Percentiles rank a stretch among this genome's conserved stretches.
These are phyloP conservation scores for Lactarius trivialis DNA, from an alignment of 768 basidiomycete genomes.

Conservation along the genomic window DNA sequence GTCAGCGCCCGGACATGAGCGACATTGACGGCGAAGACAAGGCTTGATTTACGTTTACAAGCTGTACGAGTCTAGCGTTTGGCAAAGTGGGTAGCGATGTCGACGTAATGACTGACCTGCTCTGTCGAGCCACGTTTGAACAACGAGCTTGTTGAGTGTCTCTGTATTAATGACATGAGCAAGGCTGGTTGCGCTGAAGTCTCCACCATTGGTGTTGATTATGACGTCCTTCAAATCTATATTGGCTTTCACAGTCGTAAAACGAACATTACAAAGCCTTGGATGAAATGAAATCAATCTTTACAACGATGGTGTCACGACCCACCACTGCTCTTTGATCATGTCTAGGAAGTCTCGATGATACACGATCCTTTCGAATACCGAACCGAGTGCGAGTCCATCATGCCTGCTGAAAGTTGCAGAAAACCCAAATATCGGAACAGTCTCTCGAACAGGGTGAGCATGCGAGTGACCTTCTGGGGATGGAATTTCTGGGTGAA, in stretches of 20 bases:
- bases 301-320: neutral
- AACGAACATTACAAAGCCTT: constrained; percentile 81
- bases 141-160: constrained; percentile 68
- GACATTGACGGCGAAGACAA: constrained; percentile 88
- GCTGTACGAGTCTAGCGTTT: constrained; percentile 25
- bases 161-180: constrained; percentile 78
- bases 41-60: constrained; percentile 69
- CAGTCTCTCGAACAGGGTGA: constrained; percentile 34
- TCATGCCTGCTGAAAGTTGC: constrained; percentile 94
- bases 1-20: constrained; percentile 75
- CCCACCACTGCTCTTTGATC: constrained; percentile 86
- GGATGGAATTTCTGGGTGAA: constrained; percentile 58
- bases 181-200: constrained; percentile 75
- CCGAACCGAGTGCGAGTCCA: constrained; percentile 77
- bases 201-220: constrained; percentile 62
- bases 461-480: constrained; percentile 38
- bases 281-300: constrained; percentile 4
- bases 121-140: constrained; percentile 80
- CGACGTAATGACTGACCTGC: constrained; percentile 45
- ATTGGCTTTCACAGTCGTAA: constrained; percentile 73
- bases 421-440: constrained; percentile 90
- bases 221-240: constrained; percentile 64
- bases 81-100: neutral
- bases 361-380: constrained; percentile 89
- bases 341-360: constrained; percentile 87